Evolutionary conservation across 495 filamentous ascomycete genomes (phyloP).

Genomic region (Evernia prunastri): DNA sequence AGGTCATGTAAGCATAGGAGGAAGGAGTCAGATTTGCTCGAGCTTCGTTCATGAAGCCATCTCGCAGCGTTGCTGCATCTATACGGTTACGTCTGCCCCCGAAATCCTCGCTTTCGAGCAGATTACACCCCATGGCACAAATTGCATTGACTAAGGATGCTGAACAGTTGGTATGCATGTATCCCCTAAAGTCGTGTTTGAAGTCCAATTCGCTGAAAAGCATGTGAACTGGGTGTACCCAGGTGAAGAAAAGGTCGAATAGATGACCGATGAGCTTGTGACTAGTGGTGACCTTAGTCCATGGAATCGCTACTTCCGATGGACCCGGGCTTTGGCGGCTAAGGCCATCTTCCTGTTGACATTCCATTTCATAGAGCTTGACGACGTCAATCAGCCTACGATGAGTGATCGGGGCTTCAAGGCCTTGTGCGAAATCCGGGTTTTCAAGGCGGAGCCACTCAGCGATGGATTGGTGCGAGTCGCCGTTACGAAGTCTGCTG

Average conservation of each 20-base stretch:
- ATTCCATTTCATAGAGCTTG: slow-evolving; percentile 14
- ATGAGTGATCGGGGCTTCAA: slow-evolving; percentile 12
- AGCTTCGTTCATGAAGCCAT: slow-evolving; percentile 34
- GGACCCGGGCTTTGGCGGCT: slow-evolving; percentile 8
- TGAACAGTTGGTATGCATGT: slow-evolving; percentile 31
- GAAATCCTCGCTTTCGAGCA: slow-evolving; percentile 25
- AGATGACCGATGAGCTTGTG: slow-evolving; percentile 32
- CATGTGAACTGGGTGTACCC: slow-evolving; percentile 40
- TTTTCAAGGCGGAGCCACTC: slow-evolving; percentile 32
- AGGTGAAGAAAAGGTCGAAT: slow-evolving; percentile 40
- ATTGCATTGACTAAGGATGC: slow-evolving; percentile 35
- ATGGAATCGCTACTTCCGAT: slow-evolving; percentile 16
- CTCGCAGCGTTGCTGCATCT: slow-evolving; percentile 29
- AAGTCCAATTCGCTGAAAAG: slow-evolving; percentile 38
- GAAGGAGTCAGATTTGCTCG: slow-evolving; percentile 23
- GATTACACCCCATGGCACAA: slow-evolving; percentile 38
- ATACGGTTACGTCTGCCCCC: slow-evolving; percentile 10
- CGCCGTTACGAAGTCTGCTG: slow-evolving; percentile 29
- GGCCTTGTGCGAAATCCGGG: slow-evolving; percentile 21
- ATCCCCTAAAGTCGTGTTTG: slow-evolving; percentile 28
- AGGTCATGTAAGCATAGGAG: slow-evolving; percentile 26
- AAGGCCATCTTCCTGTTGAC: slow-evolving; percentile 12
- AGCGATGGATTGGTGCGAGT: slow-evolving; percentile 32
- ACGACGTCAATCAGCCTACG: slow-evolving; percentile 23
- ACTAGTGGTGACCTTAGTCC: slow-evolving; percentile 34